A percentile compares a stretch with the other conserved stretches of the same genome.
phyloP scores from a whole-genome alignment of 495 filamentous ascomycete species.

The Amniculicola lignicola region DNA sequence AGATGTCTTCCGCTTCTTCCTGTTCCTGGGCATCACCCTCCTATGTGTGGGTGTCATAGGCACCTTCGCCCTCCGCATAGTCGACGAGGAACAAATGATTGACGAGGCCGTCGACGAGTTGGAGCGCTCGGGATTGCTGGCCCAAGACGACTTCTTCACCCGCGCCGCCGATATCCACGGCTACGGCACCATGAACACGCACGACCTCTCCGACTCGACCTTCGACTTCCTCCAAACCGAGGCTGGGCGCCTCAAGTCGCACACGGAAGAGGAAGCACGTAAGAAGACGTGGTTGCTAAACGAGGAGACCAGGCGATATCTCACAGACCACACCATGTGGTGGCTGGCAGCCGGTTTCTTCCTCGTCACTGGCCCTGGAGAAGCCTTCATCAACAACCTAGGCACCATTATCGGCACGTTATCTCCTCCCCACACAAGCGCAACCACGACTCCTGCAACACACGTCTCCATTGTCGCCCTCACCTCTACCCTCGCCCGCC shows the following conservation, averaged over 20 bases:
- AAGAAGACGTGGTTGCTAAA: constrained; percentile 87
- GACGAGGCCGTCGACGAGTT: constrained; percentile 81
- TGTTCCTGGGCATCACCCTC: constrained; percentile 70
- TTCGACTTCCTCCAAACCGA: constrained; percentile 49
- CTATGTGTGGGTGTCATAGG: constrained; percentile 69
- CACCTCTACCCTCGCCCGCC: constrained; percentile 83
- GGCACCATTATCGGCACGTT: constrained; percentile 89
- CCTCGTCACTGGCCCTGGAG: constrained; percentile 87
- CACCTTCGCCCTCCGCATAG: constrained; percentile 65
- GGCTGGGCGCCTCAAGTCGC: constrained; percentile 44
- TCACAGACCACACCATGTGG: constrained; percentile 92
- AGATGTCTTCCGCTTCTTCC: constrained; percentile 80
- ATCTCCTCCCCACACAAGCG: constrained; percentile 57
- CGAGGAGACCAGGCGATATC: constrained; percentile 76
- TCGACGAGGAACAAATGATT: constrained; percentile 69
- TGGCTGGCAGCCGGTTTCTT: constrained; percentile 87
- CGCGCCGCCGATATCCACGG: constrained; percentile 37
- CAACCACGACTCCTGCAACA: constrained; percentile 64
- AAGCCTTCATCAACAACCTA: constrained; percentile 96
- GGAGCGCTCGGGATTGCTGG: constrained; percentile 78
- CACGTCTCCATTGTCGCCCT: constrained; percentile 90
- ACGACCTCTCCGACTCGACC: constrained; percentile 49
- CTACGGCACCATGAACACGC: constrained; percentile 55
- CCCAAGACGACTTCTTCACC: constrained; percentile 63
- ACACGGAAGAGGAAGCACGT: constrained; percentile 61